Evolutionary conservation across 768 basidiomycete species (phyloP), one percentile per base, ranked within the genome.

Genomic region (Lactarius indigo): DNA sequence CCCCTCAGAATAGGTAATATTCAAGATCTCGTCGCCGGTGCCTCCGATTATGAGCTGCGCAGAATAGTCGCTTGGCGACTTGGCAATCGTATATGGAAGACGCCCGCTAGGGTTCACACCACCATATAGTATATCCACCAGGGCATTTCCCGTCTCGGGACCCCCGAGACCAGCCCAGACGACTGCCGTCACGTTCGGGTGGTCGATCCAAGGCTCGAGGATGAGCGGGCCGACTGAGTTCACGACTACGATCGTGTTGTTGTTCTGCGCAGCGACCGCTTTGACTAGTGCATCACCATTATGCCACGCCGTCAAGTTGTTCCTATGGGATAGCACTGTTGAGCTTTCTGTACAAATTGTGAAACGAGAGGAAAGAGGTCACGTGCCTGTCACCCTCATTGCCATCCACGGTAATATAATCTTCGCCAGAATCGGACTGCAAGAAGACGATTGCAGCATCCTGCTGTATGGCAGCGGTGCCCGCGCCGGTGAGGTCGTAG

Each of bases 71-170:
- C 64, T 65, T 0, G 75, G 61, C 3, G 73, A 69, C 77, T 91
- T 87, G 2, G 87, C 89, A 71, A 95, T 89, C 15, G 90, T 87
- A 73, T 87, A 89, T 0, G 88, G 86, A 20, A 90, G 75, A 47
- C 87, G 82, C 13, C 87, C 88, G 64, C 84, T 74, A 0, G 93
- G 94, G 73, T 92, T 94, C 74, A 86, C 87, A 26, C 76, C 78
- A 0, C 92, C 94, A 68, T 86, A 93, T 5, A 94, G 74, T 20
- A 96, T 83, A 71, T 94, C 92, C 17, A 88, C 83, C 23, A 96
- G 81, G 3, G 85, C 82, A 68, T 88, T 89, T 0, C 76, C 74
- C 37, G 65, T 57, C 77, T 96, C 91, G 73, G 90, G 87, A 23
- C 93, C 93, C 18, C 78, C 82, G n/a, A 86, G 74, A 28, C 79